A percentile compares a stretch with the other conserved stretches of the same genome.
Evolutionary conservation across 768 basidiomycete genomes (phyloP).

Genomic region (Boletus subcaerulescens): DNA sequence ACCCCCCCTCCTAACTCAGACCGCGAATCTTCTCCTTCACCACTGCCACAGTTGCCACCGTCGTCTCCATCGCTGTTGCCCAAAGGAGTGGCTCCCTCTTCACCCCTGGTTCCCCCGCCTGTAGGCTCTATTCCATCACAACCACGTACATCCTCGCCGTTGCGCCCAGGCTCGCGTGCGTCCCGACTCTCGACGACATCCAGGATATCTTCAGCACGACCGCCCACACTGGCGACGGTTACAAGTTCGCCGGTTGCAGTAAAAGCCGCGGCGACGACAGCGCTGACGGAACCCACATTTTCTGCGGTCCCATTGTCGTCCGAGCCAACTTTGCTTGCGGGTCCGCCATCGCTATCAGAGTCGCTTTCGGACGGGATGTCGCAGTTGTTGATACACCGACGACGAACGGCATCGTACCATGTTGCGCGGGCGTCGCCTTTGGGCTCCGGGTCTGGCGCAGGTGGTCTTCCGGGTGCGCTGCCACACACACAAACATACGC

Average conservation of each 20-base stretch:
- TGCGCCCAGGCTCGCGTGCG: slow-evolving; percentile 71
- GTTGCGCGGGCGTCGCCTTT: slow-evolving; percentile 50
- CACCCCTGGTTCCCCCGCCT: slow-evolving; percentile 17
- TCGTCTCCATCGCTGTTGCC: slow-evolving; percentile 7
- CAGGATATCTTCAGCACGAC: slow-evolving; percentile 59
- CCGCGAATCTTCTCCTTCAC: slow-evolving; percentile 16
- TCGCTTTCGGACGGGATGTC: slow-evolving; percentile 62
- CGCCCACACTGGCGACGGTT: slow-evolving; percentile 55
- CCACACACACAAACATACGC: not conserved
- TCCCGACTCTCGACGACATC: slow-evolving; percentile 70
- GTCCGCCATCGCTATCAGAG: slow-evolving; percentile 59
- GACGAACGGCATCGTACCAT: slow-evolving; percentile 62
- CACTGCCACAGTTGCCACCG: slow-evolving; percentile 37
- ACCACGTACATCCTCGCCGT: slow-evolving; percentile 46
- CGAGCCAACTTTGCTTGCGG: slow-evolving; percentile 27
- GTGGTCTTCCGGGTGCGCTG: slow-evolving; percentile 1
- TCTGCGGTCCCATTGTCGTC: slow-evolving; percentile 42
- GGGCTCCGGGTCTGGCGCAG: slow-evolving; percentile 17
- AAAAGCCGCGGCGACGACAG: slow-evolving; percentile 69
- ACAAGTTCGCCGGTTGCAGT: slow-evolving; percentile 39
- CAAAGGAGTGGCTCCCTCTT: slow-evolving; percentile 1
- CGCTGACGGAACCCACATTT: slow-evolving; percentile 54
- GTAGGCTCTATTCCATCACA: slow-evolving; percentile 36
- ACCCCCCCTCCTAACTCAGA: slow-evolving; percentile 22
- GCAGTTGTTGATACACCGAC: slow-evolving; percentile 41